A percentile compares a stretch with the other conserved stretches of the same genome.
Evolutionary conservation across 352 stramenopile species (phyloP).

Genomic region (Phytopythium chamaehyphon): DNA sequence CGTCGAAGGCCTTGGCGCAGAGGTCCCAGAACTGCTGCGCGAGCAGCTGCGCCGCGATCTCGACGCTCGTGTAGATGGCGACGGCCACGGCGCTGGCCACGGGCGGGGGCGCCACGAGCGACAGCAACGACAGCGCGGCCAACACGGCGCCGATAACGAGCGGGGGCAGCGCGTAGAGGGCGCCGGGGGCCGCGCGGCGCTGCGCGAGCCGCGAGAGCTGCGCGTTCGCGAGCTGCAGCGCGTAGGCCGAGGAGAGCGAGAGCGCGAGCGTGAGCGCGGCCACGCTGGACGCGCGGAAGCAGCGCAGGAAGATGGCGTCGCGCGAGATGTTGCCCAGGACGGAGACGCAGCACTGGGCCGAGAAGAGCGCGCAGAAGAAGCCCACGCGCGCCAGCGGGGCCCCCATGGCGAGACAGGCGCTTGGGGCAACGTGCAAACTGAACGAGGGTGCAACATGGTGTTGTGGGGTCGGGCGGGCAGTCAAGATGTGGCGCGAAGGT

Average conservation of each 20-base stretch:
- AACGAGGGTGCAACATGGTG: too few species aligned
- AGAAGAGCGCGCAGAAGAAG: conserved; percentile 83
- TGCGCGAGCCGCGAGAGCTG: conserved; percentile 26
- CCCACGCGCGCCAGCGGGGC: conserved; percentile 42
- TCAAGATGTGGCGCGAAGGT: too few species aligned
- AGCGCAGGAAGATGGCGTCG: conserved; percentile 79
- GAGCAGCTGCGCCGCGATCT: conserved; percentile 69
- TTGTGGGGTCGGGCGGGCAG: too few species aligned
- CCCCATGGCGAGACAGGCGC: too few species aligned
- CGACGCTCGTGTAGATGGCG: conserved; percentile 77
- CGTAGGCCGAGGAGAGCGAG: conserved; percentile 68
- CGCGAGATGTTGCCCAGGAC: conserved; percentile 76
- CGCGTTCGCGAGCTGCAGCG: conserved; percentile 41
- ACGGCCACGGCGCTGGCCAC: conserved; percentile 45
- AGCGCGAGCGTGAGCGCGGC: conserved; percentile 69
- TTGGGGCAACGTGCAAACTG: too few species aligned
- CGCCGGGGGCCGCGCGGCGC: conserved; percentile 18
- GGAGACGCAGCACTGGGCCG: conserved; percentile 70
- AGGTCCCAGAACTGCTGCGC: conserved; percentile 87
- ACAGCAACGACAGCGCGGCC: conserved; percentile 41
- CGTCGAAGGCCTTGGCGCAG: conserved; percentile 75
- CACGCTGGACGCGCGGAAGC: conserved; percentile 64
- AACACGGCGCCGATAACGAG: conserved; percentile 36
- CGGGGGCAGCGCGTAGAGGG: conserved; percentile 52
- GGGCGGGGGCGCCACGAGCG: conserved; percentile 38